phyloP scores from a whole-genome alignment of 2,329 filamentous ascomycete genomes.

The Fusarium sterilihyphosum region DNA sequence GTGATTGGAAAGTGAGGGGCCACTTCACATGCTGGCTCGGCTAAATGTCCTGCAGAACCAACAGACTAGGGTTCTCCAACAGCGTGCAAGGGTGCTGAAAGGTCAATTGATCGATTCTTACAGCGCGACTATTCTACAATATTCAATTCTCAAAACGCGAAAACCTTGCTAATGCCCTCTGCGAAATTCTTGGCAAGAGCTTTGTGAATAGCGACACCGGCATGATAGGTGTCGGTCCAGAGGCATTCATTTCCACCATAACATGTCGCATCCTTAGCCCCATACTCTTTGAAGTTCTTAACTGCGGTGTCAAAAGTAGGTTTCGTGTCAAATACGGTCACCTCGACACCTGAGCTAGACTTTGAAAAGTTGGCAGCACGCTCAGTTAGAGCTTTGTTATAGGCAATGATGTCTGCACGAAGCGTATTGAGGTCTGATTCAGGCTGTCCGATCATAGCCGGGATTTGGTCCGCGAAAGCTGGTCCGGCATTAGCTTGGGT shows the following conservation, averaged over 20 bases:
- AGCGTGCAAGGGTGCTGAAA: neutral
- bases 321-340: conserved; percentile 6
- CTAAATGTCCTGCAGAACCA: neutral
- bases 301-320: conserved; percentile 3
- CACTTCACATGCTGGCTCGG: neutral
- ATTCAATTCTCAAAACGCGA: neutral
- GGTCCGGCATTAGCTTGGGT: neutral
- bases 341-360: neutral
- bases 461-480: conserved; percentile 19
- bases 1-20: neutral
- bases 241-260: conserved; percentile 13
- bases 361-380: conserved; percentile 2
- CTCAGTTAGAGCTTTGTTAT: conserved; percentile 6
- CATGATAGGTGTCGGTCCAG: conserved; percentile 25
- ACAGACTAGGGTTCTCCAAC: neutral
- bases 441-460: conserved; percentile 3
- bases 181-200: conserved; percentile 11
- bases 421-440: conserved; percentile 5
- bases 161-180: neutral
- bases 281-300: conserved; percentile 1
- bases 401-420: conserved; percentile 2
- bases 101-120: neutral
- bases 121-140: neutral
- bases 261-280: conserved; percentile 16
- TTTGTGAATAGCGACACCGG: conserved; percentile 17